Evolutionary conservation across 164 flowering plant species (phyloP).

Genomic region (Piper betle): DNA sequence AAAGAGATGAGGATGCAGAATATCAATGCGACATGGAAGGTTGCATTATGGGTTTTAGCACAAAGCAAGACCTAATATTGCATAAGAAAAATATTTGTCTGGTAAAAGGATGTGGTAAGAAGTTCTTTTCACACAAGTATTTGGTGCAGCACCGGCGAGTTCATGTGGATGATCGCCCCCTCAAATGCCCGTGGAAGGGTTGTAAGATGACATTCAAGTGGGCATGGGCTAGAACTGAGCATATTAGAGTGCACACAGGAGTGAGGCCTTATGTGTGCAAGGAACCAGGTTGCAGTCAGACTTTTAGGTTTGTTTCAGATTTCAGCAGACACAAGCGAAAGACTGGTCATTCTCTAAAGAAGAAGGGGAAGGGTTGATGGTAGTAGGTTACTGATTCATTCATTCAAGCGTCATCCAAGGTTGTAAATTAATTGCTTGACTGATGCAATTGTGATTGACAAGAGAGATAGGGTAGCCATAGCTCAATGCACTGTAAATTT

Average conservation of each 20-base stretch:
- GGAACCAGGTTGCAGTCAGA: conserved; percentile 84
- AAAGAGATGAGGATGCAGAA: conserved; percentile 37
- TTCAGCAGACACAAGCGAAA: conserved; percentile 98
- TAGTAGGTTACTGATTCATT: neutral
- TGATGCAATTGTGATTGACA: conserved; percentile 11
- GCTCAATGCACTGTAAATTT: conserved; percentile 4
- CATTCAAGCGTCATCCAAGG: conserved; percentile 1
- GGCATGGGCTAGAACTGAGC: conserved; percentile 99
- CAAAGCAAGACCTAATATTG: conserved; percentile 59
- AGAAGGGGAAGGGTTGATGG: conserved; percentile 8
- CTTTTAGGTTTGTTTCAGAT: conserved; percentile 94
- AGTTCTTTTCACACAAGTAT: conserved; percentile 94
- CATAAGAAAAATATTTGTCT: conserved; percentile 83
- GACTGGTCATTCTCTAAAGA: conserved; percentile 64
- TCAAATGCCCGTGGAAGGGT: conserved; percentile 96
- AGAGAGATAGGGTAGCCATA: conserved; percentile 4
- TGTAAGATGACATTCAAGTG: conserved; percentile 98
- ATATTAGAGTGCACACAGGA: conserved; percentile 96
- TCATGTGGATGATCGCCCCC: conserved; percentile 84
- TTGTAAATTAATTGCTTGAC: conserved; percentile 11
- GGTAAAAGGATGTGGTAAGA: conserved; percentile 88
- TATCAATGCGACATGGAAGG: conserved; percentile 78
- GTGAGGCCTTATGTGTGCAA: conserved; percentile 82
- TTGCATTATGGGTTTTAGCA: conserved; percentile 71
- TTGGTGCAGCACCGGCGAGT: conserved; percentile 90